A percentile compares a stretch with the other conserved stretches of the same genome.
Evolutionary conservation across 1,284 basidiomycete species (phyloP).

Genomic region (Hortiboletus rubellus): DNA sequence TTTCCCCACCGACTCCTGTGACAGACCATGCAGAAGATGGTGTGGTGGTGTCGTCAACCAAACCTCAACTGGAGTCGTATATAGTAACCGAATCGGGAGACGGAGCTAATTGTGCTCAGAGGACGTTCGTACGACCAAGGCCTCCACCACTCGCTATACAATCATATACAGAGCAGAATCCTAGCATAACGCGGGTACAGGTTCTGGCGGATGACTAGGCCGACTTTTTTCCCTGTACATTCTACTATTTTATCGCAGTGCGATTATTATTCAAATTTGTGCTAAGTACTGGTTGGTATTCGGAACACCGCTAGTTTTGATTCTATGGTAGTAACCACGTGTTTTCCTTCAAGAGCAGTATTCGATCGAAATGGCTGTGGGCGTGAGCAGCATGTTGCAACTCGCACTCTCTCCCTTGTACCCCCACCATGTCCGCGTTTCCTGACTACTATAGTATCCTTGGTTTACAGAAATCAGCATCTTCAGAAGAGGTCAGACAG

Average conservation of each 20-base stretch:
- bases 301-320: not conserved
- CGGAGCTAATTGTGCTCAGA: conserved; percentile 32
- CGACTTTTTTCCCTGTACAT: not conserved
- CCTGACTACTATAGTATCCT: conserved; percentile 78
- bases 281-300: not conserved
- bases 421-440: conserved; percentile 55
- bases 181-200: conserved; percentile 13
- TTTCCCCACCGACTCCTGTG: not conserved
- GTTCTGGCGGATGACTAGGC: conserved; percentile 23
- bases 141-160: conserved; percentile 40
- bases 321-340: conserved; percentile 19
- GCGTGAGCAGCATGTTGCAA: conserved; percentile 11
- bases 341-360: conserved; percentile 1
- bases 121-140: conserved; percentile 46
- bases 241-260: conserved; percentile 6
- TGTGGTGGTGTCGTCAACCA: conserved; percentile 26
- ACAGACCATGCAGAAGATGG: conserved; percentile 3
- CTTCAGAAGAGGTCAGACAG: conserved; percentile 71
- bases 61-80: conserved; percentile 34
- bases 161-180: conserved; percentile 9
- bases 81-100: conserved; percentile 25
- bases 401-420: conserved; percentile 3
- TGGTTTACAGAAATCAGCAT: conserved; percentile 56
- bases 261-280: not conserved
- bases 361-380: conserved; percentile 12